Evolutionary conservation across 2,329 filamentous ascomycete species (phyloP).

Genomic region (Colletotrichum eleusines): DNA sequence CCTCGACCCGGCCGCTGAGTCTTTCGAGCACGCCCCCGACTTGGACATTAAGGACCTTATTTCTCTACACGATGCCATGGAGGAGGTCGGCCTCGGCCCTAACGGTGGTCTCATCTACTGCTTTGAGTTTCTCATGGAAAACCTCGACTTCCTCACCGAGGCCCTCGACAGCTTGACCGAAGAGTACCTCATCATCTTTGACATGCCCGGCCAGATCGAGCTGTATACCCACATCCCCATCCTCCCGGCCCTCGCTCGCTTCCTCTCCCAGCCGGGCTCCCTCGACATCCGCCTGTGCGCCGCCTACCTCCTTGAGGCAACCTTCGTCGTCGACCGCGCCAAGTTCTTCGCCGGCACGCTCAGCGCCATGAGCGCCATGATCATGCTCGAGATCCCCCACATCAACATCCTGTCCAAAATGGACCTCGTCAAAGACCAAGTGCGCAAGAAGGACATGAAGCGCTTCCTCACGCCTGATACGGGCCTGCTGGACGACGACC

Average conservation of each 20-base stretch:
- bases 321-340: conserved; percentile 93
- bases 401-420: conserved; percentile 98
- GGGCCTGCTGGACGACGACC: conserved; percentile 84
- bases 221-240: conserved; percentile 98
- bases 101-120: conserved; percentile 96
- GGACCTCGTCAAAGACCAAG: conserved; percentile 92
- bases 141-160: conserved; percentile 91
- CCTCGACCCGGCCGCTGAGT: conserved; percentile 94
- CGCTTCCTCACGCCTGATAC: conserved; percentile 90
- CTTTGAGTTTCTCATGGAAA: conserved; percentile 95
- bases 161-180: conserved; percentile 88
- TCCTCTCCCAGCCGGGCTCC: conserved; percentile 81
- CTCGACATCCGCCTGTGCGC: conserved; percentile 94
- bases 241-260: conserved; percentile 84
- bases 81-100: conserved; percentile 89
- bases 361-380: conserved; percentile 98
- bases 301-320: conserved; percentile 93
- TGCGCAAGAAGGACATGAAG: conserved; percentile 89
- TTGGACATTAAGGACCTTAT: conserved; percentile 97
- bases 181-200: conserved; percentile 96
- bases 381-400: conserved; percentile 97
- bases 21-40: conserved; percentile 91
- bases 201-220: conserved; percentile 99
- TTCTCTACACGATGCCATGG: conserved; percentile 95
- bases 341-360: conserved; percentile 98